Percentiles rank a stretch among this genome's conserved stretches.
These are phyloP conservation scores for Cutaneotrichosporon spelunceum DNA, from an alignment of 1,284 basidiomycete genomes.

Conservation along the genomic window DNA sequence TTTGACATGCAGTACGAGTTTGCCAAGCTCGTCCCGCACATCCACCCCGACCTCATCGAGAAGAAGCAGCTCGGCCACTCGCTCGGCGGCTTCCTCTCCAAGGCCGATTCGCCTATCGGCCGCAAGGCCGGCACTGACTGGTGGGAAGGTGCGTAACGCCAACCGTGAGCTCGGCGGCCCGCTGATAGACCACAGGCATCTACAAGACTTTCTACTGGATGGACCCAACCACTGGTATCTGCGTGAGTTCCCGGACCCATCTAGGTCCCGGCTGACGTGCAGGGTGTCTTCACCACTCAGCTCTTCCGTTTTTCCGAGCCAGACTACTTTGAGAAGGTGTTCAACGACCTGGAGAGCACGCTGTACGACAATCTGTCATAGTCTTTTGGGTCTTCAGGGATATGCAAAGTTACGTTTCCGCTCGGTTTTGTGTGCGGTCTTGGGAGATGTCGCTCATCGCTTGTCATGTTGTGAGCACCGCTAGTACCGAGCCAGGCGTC, in stretches of 20 bases:
- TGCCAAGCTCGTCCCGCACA: conserved; percentile 14
- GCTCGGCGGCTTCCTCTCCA: conserved; percentile 22
- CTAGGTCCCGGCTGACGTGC: not conserved
- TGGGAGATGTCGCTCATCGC: too few relatives aligned
- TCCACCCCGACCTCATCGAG: conserved; percentile 3
- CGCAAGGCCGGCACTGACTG: conserved; percentile 27
- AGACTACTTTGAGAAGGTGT: conserved; percentile 20
- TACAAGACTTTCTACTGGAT: conserved; percentile 41
- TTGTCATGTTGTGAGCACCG: too few relatives aligned
- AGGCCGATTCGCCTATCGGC: conserved; percentile 21
- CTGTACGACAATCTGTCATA: conserved; percentile 28
- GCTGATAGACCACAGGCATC: conserved; percentile 16
- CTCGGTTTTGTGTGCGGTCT: too few relatives aligned
- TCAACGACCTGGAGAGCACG: conserved; percentile 33
- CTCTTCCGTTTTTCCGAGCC: conserved; percentile 21
- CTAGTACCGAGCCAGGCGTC: too few relatives aligned
- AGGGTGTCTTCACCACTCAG: conserved; percentile 29
- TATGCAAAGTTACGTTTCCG: too few relatives aligned
- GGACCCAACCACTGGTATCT: conserved; percentile 36
- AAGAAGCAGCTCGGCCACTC: conserved; percentile 20
- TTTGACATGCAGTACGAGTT: conserved; percentile 20
- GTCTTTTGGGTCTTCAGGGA: not conserved
- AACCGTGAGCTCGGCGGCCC: not conserved
- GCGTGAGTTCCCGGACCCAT: conserved; percentile 20
- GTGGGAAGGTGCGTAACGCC: conserved; percentile 23